Conservation (phyloP, 2,329 filamentous ascomycete species). For the Colletotrichum somersetense region DNA sequence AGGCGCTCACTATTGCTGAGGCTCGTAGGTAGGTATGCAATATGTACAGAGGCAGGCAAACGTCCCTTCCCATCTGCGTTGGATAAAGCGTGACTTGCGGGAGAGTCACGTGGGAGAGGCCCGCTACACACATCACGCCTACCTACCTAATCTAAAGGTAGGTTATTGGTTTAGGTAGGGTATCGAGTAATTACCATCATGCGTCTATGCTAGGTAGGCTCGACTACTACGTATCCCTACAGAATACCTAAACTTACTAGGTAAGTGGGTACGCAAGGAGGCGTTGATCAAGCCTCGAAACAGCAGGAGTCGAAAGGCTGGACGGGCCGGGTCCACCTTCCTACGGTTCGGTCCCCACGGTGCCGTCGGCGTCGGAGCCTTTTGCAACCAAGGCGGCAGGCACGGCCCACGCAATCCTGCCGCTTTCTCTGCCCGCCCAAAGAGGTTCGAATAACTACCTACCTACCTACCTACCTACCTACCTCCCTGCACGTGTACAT, state of each 20-base stretch:
- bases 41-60: neutral
- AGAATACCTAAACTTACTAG: no score
- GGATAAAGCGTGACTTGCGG: neutral
- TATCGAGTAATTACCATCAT: no score
- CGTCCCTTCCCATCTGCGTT: neutral
- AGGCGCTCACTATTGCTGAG: no score
- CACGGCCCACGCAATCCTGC: conserved; percentile 10
- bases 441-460: neutral
- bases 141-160: no score
- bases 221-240: no score
- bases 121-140: neutral
- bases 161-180: no score
- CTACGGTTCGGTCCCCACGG: conserved; percentile 17
- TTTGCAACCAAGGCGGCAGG: conserved; percentile 20
- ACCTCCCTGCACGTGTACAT: neutral
- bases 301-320: conserved; percentile 33
- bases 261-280: conserved; percentile 6
- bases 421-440: neutral
- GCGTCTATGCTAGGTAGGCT: no score
- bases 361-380: conserved; percentile 25
- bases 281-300: conserved; percentile 34
- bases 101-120: neutral
- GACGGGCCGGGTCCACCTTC: conserved; percentile 34
- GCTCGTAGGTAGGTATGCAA: no score
- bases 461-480: neutral